A percentile compares a stretch with the other conserved stretches of the same genome.
Evolutionary conservation across 2,329 filamentous ascomycete genomes (phyloP).

Genomic region (Aspergillus japonicus): DNA sequence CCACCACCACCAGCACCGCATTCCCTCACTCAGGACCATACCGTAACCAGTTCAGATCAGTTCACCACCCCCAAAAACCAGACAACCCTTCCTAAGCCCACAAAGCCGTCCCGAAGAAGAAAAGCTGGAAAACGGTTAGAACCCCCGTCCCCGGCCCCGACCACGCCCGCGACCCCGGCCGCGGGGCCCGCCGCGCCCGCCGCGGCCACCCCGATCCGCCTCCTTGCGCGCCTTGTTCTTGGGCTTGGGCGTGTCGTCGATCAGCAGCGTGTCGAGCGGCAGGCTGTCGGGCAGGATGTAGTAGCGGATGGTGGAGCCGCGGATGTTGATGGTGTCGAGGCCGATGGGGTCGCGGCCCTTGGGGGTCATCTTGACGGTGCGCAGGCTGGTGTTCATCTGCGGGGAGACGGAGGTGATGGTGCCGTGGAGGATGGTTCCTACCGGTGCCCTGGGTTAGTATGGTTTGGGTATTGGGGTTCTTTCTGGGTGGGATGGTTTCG

Average conservation of each 20-base stretch:
- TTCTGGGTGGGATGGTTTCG: too few species aligned
- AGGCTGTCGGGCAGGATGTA: slow-evolving; percentile 94
- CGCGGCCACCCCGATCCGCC: slow-evolving; percentile 53
- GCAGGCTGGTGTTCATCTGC: slow-evolving; percentile 96
- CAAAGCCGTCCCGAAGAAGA: too few species aligned
- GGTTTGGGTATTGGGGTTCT: too few species aligned
- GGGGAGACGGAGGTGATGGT: slow-evolving; percentile 96
- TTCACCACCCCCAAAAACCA: too few species aligned
- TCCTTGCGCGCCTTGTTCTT: slow-evolving; percentile 99
- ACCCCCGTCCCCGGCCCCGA: slow-evolving; percentile 35
- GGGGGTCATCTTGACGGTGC: slow-evolving; percentile 93
- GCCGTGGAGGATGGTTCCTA: slow-evolving; percentile 92
- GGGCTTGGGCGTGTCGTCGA: slow-evolving; percentile 95
- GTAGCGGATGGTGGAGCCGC: slow-evolving; percentile 93
- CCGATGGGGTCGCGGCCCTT: slow-evolving; percentile 83
- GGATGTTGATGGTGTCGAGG: slow-evolving; percentile 94
- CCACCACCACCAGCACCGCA: too few species aligned
- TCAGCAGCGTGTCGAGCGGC: slow-evolving; percentile 88
- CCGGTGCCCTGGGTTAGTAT: neutral
- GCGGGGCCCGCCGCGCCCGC: slow-evolving; percentile 49
- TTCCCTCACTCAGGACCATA: too few species aligned
- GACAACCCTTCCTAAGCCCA: too few species aligned
- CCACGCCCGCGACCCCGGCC: slow-evolving; percentile 56
- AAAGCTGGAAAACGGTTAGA: too few species aligned
- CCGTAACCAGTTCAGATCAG: too few species aligned